These are phyloP conservation scores for Hordeum pubiflorum DNA, from an alignment of 202 grass and related monocot species.

Conservation along the genomic window DNA sequence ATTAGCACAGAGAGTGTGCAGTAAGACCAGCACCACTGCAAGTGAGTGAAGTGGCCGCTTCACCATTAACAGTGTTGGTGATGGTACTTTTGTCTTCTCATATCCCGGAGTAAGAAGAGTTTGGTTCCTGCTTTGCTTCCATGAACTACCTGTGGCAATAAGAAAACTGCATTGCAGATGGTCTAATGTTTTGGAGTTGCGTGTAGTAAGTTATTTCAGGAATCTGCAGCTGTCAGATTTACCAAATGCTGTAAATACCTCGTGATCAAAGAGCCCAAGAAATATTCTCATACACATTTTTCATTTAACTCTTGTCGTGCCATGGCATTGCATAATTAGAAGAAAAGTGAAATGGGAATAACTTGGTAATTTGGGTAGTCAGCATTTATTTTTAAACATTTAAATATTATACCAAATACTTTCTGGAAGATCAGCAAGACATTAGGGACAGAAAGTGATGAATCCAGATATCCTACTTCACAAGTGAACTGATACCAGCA, in stretches of 20 bases:
- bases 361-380: not conserved
- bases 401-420: not conserved
- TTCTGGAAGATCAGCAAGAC: not conserved
- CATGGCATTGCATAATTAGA: not conserved
- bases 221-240: not conserved
- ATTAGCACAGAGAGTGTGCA: not conserved
- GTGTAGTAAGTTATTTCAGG: not conserved
- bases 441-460: not conserved
- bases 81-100: not conserved
- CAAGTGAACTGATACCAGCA: not conserved
- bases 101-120: not conserved
- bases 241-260: not conserved
- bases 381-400: not conserved
- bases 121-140: not conserved
- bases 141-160: not conserved
- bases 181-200: not conserved
- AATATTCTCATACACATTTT: not conserved
- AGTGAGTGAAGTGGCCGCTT: not conserved
- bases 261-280: not conserved
- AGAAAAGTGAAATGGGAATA: not conserved
- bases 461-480: not conserved
- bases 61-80: not conserved
- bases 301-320: not conserved
- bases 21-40: not conserved
- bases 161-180: not conserved